These are phyloP conservation scores for Shiraia bambusicola DNA, from an alignment of 2,329 filamentous ascomycete species.

Conservation along the genomic window DNA sequence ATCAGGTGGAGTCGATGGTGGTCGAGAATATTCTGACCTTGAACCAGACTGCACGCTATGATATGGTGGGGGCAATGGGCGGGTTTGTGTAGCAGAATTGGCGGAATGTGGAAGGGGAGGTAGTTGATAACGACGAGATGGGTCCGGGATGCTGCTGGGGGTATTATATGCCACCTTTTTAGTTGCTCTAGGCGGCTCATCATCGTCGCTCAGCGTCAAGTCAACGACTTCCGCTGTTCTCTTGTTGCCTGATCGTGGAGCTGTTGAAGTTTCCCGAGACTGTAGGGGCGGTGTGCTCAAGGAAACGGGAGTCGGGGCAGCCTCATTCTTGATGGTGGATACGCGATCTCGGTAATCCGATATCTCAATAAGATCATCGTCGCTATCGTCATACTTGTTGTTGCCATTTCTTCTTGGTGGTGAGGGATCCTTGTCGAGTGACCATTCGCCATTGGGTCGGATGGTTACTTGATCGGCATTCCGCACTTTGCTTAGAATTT, in stretches of 20 bases:
- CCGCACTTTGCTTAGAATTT: slow-evolving; percentile 76
- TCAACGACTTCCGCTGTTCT: slow-evolving; percentile 52
- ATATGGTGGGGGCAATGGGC: slow-evolving; percentile 16
- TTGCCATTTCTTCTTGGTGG: slow-evolving; percentile 41
- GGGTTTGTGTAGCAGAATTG: slow-evolving; percentile 18
- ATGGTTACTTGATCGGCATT: slow-evolving; percentile 84
- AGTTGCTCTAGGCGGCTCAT: slow-evolving; percentile 44
- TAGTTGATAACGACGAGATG: slow-evolving; percentile 32
- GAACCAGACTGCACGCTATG: slow-evolving; percentile 17
- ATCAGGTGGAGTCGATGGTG: slow-evolving; percentile 24
- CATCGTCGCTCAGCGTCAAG: slow-evolving; percentile 52
- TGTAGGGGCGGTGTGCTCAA: slow-evolving; percentile 49
- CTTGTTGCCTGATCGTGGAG: slow-evolving; percentile 44
- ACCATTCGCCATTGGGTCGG: slow-evolving; percentile 83
- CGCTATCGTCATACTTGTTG: slow-evolving; percentile 45
- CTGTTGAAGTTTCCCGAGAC: slow-evolving; percentile 46
- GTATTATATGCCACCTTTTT: slow-evolving; percentile 47
- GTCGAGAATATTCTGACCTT: slow-evolving; percentile 21
- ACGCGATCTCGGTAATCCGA: slow-evolving; percentile 42
- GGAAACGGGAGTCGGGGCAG: slow-evolving; percentile 39
- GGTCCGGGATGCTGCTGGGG: slow-evolving; percentile 40
- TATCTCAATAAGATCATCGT: slow-evolving; percentile 51
- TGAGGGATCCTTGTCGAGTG: slow-evolving; percentile 46
- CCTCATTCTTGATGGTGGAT: slow-evolving; percentile 46
- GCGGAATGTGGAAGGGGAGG: slow-evolving; percentile 18